Percentiles rank a stretch among this genome's conserved stretches.
phyloP scores from a whole-genome alignment of 1,284 basidiomycete species.

The Irpex lacteus region DNA sequence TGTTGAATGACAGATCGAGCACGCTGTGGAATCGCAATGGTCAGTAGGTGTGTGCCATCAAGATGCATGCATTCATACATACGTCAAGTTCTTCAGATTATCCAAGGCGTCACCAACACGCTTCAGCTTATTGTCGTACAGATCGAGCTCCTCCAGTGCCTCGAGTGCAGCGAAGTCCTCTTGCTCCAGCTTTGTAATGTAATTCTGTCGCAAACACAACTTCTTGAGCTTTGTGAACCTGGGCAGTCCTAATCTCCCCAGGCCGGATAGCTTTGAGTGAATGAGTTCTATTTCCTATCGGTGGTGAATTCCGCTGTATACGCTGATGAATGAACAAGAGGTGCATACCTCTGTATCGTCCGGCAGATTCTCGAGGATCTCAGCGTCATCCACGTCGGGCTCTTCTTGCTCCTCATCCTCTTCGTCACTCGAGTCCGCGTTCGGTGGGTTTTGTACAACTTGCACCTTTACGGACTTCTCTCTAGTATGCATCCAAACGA shows the following conservation, averaged over 20 bases:
- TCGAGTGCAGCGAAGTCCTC: constrained; percentile 65
- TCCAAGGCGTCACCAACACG: constrained; percentile 64
- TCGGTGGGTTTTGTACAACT: constrained; percentile 15
- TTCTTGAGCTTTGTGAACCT: constrained; percentile 75
- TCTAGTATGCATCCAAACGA: constrained; percentile 7
- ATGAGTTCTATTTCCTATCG: constrained; percentile 86
- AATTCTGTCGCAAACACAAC: constrained; percentile 90
- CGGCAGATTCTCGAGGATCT: constrained; percentile 49
- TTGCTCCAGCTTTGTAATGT: constrained; percentile 69
- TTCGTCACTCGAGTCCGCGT: constrained; percentile 32
- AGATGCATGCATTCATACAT: constrained; percentile 31
- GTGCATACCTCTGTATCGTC: constrained; percentile 64
- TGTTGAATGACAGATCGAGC: constrained; percentile 95
- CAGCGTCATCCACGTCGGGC: constrained; percentile 35
- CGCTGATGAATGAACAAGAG: constrained; percentile 12
- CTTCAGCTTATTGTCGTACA: constrained; percentile 96
- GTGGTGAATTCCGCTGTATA: constrained; percentile 1
- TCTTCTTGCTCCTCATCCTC: constrained; percentile 30
- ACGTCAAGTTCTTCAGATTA: constrained; percentile 66
- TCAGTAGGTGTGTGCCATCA: not conserved
- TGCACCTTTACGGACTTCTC: constrained; percentile 25
- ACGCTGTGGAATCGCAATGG: constrained; percentile 42
- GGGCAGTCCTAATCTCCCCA: constrained; percentile 62
- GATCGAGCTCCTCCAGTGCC: constrained; percentile 84
- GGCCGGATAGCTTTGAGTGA: constrained; percentile 73